phyloP scores from a whole-genome alignment of 225 moss, liverwort and hornwort species.

The Anthoceros angustus region DNA sequence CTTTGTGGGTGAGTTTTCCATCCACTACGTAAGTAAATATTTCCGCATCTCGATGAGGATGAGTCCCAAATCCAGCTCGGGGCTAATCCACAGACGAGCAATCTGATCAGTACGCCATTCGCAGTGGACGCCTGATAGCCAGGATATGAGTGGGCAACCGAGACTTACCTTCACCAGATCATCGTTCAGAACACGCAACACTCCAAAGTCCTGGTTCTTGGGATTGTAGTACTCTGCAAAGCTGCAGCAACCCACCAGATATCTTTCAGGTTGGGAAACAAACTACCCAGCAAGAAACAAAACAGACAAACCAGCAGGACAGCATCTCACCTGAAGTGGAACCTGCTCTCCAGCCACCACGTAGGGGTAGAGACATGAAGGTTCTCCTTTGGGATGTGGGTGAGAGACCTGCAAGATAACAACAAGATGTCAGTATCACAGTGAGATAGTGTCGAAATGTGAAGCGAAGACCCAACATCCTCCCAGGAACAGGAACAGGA shows the following conservation, averaged over 20 bases:
- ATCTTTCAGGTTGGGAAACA: not conserved
- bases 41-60: conserved; percentile 88
- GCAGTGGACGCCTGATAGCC: not conserved
- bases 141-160: not conserved
- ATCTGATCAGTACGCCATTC: not conserved
- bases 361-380: conserved; percentile 70
- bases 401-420: conserved; percentile 37
- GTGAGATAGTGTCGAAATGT: too few species aligned
- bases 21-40: conserved; percentile 77
- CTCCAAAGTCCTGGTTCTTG: conserved; percentile 52
- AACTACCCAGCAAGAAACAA: not conserved
- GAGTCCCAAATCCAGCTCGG: conserved; percentile 62
- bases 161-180: conserved; percentile 71
- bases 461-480: not conserved
- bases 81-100: conserved; percentile 25
- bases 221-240: conserved; percentile 75
- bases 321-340: conserved; percentile 61
- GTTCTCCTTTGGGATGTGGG: conserved; percentile 37
- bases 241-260: conserved; percentile 17
- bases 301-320: not conserved
- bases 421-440: not conserved
- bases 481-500: not conserved
- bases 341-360: conserved; percentile 95
- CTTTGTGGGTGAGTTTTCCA: conserved; percentile 78
- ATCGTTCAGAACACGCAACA: conserved; percentile 82